Base-by-base conservation (phyloP, 345 rosid genomes). In the Microthlaspi erraticum region DNA sequence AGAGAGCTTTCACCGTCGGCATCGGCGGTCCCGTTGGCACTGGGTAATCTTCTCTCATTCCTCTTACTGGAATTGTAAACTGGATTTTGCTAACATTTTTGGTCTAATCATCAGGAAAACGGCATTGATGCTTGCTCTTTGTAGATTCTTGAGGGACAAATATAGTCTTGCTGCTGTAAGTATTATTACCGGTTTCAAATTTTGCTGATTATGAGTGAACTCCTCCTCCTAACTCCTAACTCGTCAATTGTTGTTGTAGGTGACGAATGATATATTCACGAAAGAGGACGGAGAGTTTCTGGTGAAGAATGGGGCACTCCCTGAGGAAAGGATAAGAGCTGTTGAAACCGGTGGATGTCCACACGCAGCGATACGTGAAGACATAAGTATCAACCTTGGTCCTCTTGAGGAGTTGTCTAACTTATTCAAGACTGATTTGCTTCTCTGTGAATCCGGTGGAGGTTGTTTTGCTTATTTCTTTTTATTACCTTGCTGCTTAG, bases 1-100 rank as follows among this genome's bases (percentile, higher is more conserved):
- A 94, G 80, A 79, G 99, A 75, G 99, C 97, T 57, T 91, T 94
- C 72, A 94, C 96, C 31, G 83, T 91, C 61, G 97, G 99, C 46
- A 94, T 94, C 59, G 99, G 97, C 20, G 97, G 99, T 36, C 99
- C 95, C 68, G 97, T 91, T 56, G 99, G 97, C 53, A 91, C 99
- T 14, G 97, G 98, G 98, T 92, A 88, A 7, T 45, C 6, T 20
- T 17, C 43, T 59, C 10, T 29, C 16, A 2, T 51, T 58, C 29
- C 2, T 58, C 63, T 51, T 58, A 37, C 14, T 49, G 10, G 6
- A 5, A 60, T 23, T 10, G 16, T n/a, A 5, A n/a, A 0, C 4
- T 8, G 36, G 36, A 6, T 50, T 64, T 17, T n/a, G n/a, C n/a
- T n/a, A n/a, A n/a, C n/a, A n/a, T 12, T 57, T 51, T 45, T 29